A percentile compares a stretch with the other conserved stretches of the same genome.
Conservation (phyloP, 2,329 filamentous ascomycete species). For the Clarireedia paspali region DNA sequence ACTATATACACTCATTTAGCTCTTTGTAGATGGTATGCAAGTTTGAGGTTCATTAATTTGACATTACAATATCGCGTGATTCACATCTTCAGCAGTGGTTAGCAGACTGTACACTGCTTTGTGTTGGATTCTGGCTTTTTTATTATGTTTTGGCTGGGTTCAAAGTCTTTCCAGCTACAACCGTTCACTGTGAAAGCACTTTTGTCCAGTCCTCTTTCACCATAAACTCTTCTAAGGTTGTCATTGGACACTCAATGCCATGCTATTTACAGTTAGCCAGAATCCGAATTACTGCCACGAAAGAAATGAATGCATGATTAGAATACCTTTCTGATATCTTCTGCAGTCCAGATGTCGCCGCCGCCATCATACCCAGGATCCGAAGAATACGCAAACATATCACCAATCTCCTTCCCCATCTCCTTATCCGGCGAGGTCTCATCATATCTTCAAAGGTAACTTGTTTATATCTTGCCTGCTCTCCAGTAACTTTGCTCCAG, state of each 20-base stretch:
- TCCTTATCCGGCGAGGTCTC: slow-evolving; percentile 22
- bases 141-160: too few species aligned
- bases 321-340: slow-evolving; percentile 11
- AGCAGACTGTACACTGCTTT: too few species aligned
- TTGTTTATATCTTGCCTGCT: slow-evolving; percentile 12
- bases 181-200: background rate
- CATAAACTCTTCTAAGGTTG: background rate
- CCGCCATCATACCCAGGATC: slow-evolving; percentile 32
- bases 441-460: slow-evolving; percentile 17
- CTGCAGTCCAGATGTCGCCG: slow-evolving; percentile 23
- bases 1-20: too few species aligned
- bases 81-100: too few species aligned
- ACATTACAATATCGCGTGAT: too few species aligned
- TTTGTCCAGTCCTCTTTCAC: background rate
- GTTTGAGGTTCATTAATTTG: too few species aligned
- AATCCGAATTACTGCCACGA: too few species aligned
- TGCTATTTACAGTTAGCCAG: too few species aligned
- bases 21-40: too few species aligned
- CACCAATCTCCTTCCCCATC: slow-evolving; percentile 25
- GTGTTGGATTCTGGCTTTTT: too few species aligned
- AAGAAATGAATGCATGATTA: too few species aligned
- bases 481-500: slow-evolving; percentile 14
- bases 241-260: slow-evolving; percentile 6
- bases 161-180: too few species aligned
- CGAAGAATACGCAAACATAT: slow-evolving; percentile 26